Evolutionary conservation across 768 basidiomycete genomes (phyloP).

Genomic region (Russula emetica): DNA sequence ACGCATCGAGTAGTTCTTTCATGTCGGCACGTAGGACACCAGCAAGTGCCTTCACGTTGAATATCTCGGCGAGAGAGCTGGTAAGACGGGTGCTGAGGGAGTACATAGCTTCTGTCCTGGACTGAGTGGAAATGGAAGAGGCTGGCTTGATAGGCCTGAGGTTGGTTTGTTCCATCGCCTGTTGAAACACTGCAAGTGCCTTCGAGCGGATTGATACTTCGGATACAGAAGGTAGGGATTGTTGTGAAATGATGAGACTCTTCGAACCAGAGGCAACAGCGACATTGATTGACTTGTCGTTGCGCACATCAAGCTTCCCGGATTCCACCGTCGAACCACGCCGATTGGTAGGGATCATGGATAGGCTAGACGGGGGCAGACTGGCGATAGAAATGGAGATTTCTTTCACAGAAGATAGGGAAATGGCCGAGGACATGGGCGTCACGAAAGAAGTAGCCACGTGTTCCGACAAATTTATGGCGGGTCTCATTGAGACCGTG

Average conservation of each 20-base stretch:
- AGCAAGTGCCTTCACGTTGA: constrained; percentile 42
- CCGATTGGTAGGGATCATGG: constrained; percentile 9
- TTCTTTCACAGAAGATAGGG: constrained; percentile 21
- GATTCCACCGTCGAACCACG: constrained; percentile 5
- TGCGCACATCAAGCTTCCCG: neutral
- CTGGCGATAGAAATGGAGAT: constrained; percentile 19
- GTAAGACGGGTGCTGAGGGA: constrained; percentile 41
- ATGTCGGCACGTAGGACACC: constrained; percentile 47
- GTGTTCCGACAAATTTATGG: constrained; percentile 24
- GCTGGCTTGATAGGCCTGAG: neutral
- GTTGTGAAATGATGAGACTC: constrained; percentile 13
- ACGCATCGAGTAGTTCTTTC: constrained; percentile 52
- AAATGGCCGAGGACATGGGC: constrained; percentile 20
- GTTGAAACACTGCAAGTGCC: constrained; percentile 23
- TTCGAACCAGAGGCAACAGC: constrained; percentile 9
- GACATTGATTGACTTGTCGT: constrained; percentile 4
- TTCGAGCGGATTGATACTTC: constrained; percentile 21
- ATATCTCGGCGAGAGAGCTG: constrained; percentile 49
- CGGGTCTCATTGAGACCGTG: constrained; percentile 6
- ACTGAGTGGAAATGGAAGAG: constrained; percentile 4
- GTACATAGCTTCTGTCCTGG: constrained; percentile 28
- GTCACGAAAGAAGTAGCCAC: constrained; percentile 11
- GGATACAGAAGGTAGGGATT: constrained; percentile 22
- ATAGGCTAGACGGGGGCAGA: constrained; percentile 20
- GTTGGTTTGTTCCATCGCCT: constrained; percentile 1